Conservation (phyloP, 2,329 filamentous ascomycete genomes). For the Fusarium floridanum region DNA sequence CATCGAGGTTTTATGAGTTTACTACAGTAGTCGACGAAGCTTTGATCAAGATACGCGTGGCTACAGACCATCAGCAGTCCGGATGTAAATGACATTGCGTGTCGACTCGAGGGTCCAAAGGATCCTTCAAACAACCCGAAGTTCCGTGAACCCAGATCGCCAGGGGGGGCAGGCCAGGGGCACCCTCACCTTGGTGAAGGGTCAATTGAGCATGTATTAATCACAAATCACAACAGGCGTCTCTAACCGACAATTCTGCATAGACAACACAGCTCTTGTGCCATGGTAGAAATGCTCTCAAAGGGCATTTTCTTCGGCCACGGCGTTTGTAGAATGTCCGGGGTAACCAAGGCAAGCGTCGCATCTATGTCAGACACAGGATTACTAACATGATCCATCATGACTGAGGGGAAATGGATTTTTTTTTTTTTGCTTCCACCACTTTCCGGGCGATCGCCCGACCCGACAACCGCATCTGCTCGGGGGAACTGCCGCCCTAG, state of each 20-base stretch:
- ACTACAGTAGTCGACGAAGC: neutral
- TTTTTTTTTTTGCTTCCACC: constrained; percentile 17
- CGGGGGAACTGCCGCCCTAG: constrained; percentile 24
- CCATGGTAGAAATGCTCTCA: neutral
- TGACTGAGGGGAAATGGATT: constrained; percentile 36
- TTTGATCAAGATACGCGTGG: constrained; percentile 3
- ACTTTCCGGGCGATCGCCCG: constrained; percentile 47
- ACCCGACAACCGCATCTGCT: constrained; percentile 45
- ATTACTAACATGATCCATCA: constrained; percentile 41
- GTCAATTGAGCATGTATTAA: neutral
- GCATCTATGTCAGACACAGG: constrained; percentile 16
- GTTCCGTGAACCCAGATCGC: no score
- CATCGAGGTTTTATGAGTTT: neutral
- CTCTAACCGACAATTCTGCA: neutral
- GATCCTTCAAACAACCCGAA: no score
- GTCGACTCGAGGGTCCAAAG: no score
- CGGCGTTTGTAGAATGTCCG: neutral
- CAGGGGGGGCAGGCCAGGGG: constrained; percentile 6
- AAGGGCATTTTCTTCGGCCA: neutral
- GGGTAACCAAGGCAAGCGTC: constrained; percentile 3
- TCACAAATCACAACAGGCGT: neutral
- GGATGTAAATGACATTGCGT: neutral
- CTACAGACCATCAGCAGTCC: neutral
- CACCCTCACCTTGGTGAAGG: neutral
- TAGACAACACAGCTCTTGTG: neutral